Conservation (phyloP, 352 stramenopile species). For the Pythium rishiriense region DNA sequence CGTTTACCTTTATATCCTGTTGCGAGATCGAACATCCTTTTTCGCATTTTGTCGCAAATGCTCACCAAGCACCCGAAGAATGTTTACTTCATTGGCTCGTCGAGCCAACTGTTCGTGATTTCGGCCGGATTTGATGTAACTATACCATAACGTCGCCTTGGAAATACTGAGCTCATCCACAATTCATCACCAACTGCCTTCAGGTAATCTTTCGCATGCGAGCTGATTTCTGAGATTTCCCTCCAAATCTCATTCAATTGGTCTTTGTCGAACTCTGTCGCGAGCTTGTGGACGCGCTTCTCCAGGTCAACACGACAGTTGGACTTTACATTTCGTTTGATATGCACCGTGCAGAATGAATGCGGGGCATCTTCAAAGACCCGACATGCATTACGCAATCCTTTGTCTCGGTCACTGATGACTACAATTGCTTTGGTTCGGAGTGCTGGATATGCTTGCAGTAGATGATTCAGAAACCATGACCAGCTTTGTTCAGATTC, state of each 20-base stretch:
- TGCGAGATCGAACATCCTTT: background rate
- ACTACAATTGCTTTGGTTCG: background rate
- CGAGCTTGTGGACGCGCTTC: background rate
- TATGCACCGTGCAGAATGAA: slow-evolving; percentile 8
- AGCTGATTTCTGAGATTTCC: background rate
- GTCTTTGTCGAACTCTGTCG: background rate
- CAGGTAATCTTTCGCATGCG: background rate
- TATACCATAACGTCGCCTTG: slow-evolving; percentile 6
- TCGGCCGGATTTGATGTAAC: slow-evolving; percentile 9
- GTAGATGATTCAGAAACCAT: background rate
- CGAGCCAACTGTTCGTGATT: slow-evolving; percentile 4
- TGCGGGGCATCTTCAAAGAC: background rate
- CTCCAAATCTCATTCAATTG: background rate
- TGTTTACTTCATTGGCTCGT: background rate
- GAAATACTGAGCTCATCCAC: slow-evolving; percentile 3
- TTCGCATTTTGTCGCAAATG: slow-evolving; percentile 5
- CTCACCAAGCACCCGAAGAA: background rate
- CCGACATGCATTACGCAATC: background rate
- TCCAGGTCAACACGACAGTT: background rate
- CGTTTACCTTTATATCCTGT: background rate
- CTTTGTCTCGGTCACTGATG: slow-evolving; percentile 11
- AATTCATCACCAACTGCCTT: background rate
- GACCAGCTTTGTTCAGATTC: slow-evolving; percentile 4
- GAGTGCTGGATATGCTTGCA: background rate
- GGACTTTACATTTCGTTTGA: slow-evolving; percentile 10